Conservation (phyloP, 352 stramenopile species). For the Pythium coloratum region DNA sequence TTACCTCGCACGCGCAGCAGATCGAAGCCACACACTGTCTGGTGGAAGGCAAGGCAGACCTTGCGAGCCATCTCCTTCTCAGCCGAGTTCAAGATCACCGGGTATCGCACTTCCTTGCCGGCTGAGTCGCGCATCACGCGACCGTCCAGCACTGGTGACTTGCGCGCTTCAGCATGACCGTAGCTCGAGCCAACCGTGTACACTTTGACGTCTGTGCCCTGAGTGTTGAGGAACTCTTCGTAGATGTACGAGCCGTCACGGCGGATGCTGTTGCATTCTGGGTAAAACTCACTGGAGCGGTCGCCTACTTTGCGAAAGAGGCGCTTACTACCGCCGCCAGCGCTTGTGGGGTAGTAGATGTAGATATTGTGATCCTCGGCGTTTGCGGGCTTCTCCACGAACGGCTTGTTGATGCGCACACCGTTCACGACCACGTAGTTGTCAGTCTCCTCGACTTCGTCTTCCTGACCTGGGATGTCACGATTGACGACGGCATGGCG, state of each 20-base stretch:
- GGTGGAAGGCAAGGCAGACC: conserved; percentile 94
- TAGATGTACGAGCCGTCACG: conserved; percentile 96
- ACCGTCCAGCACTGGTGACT: conserved; percentile 98
- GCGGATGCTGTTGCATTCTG: conserved; percentile 95
- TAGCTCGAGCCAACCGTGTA: conserved; percentile 99
- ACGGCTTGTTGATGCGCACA: conserved; percentile 98
- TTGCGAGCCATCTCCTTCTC: conserved; percentile 99
- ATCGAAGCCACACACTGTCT: conserved; percentile 99
- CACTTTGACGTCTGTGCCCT: conserved; percentile 99
- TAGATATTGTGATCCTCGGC: conserved; percentile 99
- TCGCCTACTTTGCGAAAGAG: conserved; percentile 98
- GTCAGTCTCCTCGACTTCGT: conserved; percentile 74
- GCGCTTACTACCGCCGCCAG: conserved; percentile 97
- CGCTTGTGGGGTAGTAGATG: conserved; percentile 99
- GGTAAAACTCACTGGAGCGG: conserved; percentile 95
- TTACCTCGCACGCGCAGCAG: conserved; percentile 91
- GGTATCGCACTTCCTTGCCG: conserved; percentile 98
- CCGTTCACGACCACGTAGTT: conserved; percentile 93
- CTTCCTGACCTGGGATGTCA: conserved; percentile 81
- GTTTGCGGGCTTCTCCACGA: conserved; percentile 99
- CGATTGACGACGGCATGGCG: conserved; percentile 94
- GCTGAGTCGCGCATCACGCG: conserved; percentile 92
- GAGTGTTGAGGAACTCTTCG: conserved; percentile 98
- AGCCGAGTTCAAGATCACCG: conserved; percentile 97
- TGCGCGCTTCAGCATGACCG: conserved; percentile 98